Base-by-base conservation (phyloP, 768 basidiomycete species). In the Boletus tylopilopsis region DNA sequence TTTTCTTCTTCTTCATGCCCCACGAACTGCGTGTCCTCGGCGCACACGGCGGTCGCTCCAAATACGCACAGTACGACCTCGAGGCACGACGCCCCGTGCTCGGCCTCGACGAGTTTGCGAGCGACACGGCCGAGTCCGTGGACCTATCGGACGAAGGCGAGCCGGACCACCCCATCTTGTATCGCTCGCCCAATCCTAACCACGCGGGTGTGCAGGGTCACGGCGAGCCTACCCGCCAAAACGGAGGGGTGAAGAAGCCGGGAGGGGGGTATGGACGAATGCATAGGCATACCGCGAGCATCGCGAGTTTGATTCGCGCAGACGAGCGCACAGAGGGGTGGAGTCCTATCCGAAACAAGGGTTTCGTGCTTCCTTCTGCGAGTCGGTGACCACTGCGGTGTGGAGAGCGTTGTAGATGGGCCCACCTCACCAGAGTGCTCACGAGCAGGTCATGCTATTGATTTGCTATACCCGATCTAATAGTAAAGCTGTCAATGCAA, bases 1-100 rank as follows among this genome's bases (percentile, higher is more conserved):
- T 81, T 61, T 98, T 97, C 76, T 97, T 92, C 73, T 61, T 89
- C 55, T 85, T 85, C 71, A 82, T 97, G 61, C 92, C 94, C 0
- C 83, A 87, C 54, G 84, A 87, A 49, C 76, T 95, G 55, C 80
- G 79, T 50, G 79, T 80, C 23, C 60, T 75, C 73, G 81, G 0
- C 73, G 74, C 8, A 19, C 40, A 22, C 8, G 69, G 74, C 1
- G 45, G 35, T 5, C 57, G 57, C 12, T 78, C 74, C 51, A 91
- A 90, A 66, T 90, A 91, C 60, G 85, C 85, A 52, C 67, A 80
- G 11, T 91, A 91, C 66, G 90, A 89, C 60, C 68, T 91, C 18
- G 87, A 90, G 57, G 78, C 74, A 7, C 44, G 71, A 25, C 60
- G 65, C 9, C 53, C 64, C n/a, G 56, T 49, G 48, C 49, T 50